phyloP scores from a whole-genome alignment of 1,139 yeast species.

The Saccharomyces pastorianus region DNA sequence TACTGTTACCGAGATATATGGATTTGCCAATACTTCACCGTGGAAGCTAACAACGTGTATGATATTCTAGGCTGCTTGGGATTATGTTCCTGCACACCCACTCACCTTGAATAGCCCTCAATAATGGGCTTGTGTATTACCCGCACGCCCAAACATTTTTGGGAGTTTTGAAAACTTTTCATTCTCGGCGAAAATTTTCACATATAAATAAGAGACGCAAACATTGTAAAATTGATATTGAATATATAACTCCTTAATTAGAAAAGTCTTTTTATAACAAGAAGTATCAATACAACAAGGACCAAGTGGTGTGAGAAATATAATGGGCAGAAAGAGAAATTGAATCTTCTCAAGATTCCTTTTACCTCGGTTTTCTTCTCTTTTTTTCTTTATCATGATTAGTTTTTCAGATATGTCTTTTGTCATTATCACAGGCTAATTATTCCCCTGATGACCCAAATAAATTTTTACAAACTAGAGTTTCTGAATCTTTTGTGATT shows the following conservation, averaged over 20 bases:
- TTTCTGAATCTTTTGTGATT: slow-evolving; percentile 34
- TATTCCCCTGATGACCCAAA: slow-evolving; percentile 31
- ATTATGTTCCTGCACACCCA: not conserved
- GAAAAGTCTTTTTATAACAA: too few relatives aligned
- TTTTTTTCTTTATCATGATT: not conserved
- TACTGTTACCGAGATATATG: not conserved
- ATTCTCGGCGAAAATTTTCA: not conserved
- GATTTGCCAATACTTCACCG: not conserved
- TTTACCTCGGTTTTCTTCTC: not conserved
- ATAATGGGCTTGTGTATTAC: not conserved
- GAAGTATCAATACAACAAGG: too few relatives aligned
- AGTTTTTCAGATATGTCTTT: not conserved
- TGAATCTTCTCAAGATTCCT: not conserved
- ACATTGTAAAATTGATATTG: too few relatives aligned
- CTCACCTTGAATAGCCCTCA: not conserved
- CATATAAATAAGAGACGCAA: not conserved
- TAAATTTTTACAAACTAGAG: slow-evolving; percentile 33
- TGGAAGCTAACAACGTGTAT: not conserved
- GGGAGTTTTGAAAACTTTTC: not conserved
- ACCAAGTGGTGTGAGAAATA: not conserved
- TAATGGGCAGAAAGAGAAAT: not conserved
- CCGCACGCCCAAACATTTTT: not conserved
- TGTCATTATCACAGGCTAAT: slow-evolving; percentile 1
- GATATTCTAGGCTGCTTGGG: not conserved
- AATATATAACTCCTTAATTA: too few relatives aligned